A percentile compares a stretch with the other conserved stretches of the same genome.
These are phyloP conservation scores for Crithidia expoeki DNA, from an alignment of 208 protist species.

Conservation along the genomic window DNA sequence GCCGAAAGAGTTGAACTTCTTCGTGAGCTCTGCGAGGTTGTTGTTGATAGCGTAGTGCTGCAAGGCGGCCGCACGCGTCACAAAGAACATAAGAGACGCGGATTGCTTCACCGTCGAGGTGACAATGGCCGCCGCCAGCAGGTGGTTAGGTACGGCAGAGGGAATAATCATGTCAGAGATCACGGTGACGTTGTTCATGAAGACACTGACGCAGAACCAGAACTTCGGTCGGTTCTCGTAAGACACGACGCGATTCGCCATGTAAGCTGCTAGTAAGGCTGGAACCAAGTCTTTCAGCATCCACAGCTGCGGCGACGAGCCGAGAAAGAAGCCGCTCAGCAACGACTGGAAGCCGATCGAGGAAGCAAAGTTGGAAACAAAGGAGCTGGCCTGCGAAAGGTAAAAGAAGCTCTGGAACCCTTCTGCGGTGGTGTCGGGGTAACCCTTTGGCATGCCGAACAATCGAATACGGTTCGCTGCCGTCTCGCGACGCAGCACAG, in stretches of 20 bases:
- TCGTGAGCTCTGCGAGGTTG: conserved; percentile 86
- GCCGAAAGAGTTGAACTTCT: conserved; percentile 90
- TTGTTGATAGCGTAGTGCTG: conserved; percentile 85
- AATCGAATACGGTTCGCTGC: conserved; percentile 40
- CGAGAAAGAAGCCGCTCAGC: conserved; percentile 83
- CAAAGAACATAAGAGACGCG: conserved; percentile 83
- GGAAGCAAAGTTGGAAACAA: conserved; percentile 85
- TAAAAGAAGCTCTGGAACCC: conserved; percentile 85
- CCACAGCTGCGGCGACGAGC: conserved; percentile 81
- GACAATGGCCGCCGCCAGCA: conserved; percentile 67
- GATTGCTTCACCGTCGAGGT: conserved; percentile 87
- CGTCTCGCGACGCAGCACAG: conserved; percentile 44
- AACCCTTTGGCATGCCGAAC: conserved; percentile 83
- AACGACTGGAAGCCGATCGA: conserved; percentile 87
- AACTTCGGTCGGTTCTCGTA: conserved; percentile 92
- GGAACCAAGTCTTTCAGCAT: conserved; percentile 87
- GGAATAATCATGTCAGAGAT: conserved; percentile 86
- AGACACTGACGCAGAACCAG: conserved; percentile 84
- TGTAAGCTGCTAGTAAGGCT: conserved; percentile 73
- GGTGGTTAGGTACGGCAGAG: conserved; percentile 58
- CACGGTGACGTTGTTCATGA: conserved; percentile 77
- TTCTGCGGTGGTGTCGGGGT: conserved; percentile 64
- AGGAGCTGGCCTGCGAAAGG: conserved; percentile 69
- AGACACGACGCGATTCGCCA: conserved; percentile 82
- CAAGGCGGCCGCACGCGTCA: conserved; percentile 72